Conservation (phyloP, 2,329 filamentous ascomycete species). For the Bipolaris oryzae region DNA sequence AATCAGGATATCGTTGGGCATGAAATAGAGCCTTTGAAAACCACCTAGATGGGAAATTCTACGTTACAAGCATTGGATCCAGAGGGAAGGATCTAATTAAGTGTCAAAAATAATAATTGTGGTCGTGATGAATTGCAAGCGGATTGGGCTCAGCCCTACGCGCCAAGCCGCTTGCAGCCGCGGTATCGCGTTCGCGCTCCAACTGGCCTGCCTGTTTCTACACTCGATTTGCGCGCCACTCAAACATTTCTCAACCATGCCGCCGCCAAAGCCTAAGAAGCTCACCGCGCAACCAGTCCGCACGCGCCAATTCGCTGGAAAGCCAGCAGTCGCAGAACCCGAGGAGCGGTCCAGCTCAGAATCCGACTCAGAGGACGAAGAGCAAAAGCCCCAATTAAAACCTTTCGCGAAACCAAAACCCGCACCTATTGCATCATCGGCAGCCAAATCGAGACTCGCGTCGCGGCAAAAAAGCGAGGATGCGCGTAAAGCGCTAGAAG, state of each 20-base stretch:
- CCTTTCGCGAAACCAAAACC: constrained; percentile 44
- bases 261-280: constrained; percentile 66
- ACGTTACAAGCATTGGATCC: too few species aligned
- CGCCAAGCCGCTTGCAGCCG: constrained; percentile 20
- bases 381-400: constrained; percentile 56
- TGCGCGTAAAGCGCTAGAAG: constrained; percentile 50
- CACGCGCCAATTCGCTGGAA: constrained; percentile 84
- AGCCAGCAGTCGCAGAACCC: constrained; percentile 60
- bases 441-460: constrained; percentile 52
- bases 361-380: constrained; percentile 59
- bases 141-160: constrained; percentile 1
- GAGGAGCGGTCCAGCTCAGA: constrained; percentile 51
- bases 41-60: too few species aligned
- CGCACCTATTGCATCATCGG: constrained; percentile 52
- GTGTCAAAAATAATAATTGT: too few species aligned
- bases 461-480: constrained; percentile 44
- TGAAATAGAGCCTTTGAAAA: too few species aligned
- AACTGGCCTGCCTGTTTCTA: constrained; percentile 2
- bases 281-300: constrained; percentile 92
- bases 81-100: too few species aligned
- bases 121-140: too few species aligned
- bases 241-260: constrained; percentile 48
- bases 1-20: too few species aligned
- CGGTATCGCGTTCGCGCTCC: constrained; percentile 8
- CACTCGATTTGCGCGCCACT: neutral